phyloP scores from a whole-genome alignment of 2,329 filamentous ascomycete genomes.

The Hypomyces rosellus region DNA sequence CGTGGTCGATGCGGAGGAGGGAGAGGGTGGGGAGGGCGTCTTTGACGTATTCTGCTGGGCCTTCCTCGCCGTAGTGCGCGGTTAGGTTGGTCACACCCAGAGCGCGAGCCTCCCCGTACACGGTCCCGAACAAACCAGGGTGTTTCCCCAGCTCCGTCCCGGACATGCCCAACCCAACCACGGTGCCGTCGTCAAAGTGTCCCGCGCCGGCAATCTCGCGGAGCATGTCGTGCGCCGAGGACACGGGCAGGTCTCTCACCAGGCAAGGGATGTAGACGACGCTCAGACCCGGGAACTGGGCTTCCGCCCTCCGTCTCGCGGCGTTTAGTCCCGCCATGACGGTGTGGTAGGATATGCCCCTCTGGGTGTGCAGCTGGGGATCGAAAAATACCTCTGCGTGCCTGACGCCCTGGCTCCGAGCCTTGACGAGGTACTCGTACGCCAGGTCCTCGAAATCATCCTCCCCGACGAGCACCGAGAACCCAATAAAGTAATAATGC shows the following conservation, averaged over 20 bases:
- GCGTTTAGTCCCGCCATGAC: constrained; percentile 57
- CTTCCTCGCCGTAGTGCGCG: constrained; percentile 72
- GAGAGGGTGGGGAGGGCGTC: constrained; percentile 62
- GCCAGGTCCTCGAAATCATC: constrained; percentile 69
- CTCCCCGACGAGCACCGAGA: constrained; percentile 58
- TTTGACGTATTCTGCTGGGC: constrained; percentile 58
- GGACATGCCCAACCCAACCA: constrained; percentile 61
- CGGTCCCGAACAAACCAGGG: constrained; percentile 53
- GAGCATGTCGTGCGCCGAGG: constrained; percentile 42
- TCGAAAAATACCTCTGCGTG: constrained; percentile 80
- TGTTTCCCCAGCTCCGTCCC: constrained; percentile 55
- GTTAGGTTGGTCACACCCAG: constrained; percentile 54
- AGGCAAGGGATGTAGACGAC: constrained; percentile 66
- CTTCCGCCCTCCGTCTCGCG: constrained; percentile 54
- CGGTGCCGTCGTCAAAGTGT: constrained; percentile 44
- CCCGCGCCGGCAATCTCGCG: constrained; percentile 26
- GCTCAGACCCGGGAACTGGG: constrained; percentile 54
- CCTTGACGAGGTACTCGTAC: constrained; percentile 63
- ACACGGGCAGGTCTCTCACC: constrained; percentile 60
- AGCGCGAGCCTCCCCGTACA: constrained; percentile 48
- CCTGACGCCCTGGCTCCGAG: constrained; percentile 56
- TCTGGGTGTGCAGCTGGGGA: constrained; percentile 63
- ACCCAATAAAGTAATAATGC: constrained; percentile 71
- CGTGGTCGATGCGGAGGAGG: constrained; percentile 66
- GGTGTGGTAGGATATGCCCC: constrained; percentile 57